Evolutionary conservation across 2,329 filamentous ascomycete genomes (phyloP), one percentile per base, ranked within the genome.

Genomic region (Polytolypa hystricis): DNA sequence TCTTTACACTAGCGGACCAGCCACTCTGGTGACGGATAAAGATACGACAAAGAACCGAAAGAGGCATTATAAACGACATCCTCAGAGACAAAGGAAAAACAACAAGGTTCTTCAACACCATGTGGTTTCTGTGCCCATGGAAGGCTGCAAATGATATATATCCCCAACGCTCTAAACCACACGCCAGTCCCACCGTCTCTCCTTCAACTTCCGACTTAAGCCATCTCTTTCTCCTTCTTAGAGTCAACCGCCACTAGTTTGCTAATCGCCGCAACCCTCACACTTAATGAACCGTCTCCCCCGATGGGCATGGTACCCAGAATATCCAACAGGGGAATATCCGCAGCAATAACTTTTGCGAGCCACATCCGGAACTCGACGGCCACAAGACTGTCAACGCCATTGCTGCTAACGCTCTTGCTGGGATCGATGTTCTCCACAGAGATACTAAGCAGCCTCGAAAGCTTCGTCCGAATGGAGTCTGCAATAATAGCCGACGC

Each of bases 301-400:
- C 7, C n/a, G 21, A 25, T 25, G 21, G 21, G 21, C 21, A 25
- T 25, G n/a, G 21, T 7, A n/a, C 21, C 42, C 33, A 45, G 38
- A 28, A 49, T 39, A 10, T 47, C 43, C 11, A 43, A 18, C 7
- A 43, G 20, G 4, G 39, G 30, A 12, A 39, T 31, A 30, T 55
- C 52, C 2, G 53, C 48, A 20, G 42, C 42, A 11, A 54, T 36
- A 16, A 53, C 48, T 17, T 51, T 55, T 5, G 46, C 41, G 10
- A 55, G 44, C 53, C 52, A 56, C 1, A 43, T 52, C 11, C 47
- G 42, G 27, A 56, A 55, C 31, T 55, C 53, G 46, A 55, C 52
- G 4, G 51, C 49, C 14, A 55, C 46, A 9, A 55, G 44, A 2
- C 50, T 53, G 23, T 55, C 53, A 27, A 55, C 53, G 8, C 43